Conservation (phyloP, 768 basidiomycete genomes). For the Erythrobasidium yunnanense region DNA sequence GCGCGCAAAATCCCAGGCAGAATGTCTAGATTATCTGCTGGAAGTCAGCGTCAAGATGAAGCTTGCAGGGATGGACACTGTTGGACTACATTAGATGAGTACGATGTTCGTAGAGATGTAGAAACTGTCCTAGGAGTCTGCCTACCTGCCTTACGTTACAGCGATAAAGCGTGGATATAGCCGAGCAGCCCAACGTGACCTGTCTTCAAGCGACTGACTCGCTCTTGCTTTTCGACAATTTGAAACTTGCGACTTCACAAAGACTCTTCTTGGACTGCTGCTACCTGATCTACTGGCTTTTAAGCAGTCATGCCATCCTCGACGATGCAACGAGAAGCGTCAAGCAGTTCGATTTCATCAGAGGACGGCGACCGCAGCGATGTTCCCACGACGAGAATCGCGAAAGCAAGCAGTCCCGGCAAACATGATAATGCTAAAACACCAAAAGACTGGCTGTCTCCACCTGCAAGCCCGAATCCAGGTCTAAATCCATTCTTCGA, state of each 20-base stretch:
- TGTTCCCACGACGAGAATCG: neutral
- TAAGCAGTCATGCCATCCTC: neutral
- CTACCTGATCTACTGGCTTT: no score
- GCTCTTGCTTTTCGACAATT: no score
- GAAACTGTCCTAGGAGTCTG: no score
- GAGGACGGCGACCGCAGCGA: neutral
- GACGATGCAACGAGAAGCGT: neutral
- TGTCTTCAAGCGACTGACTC: no score
- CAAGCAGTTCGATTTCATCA: neutral
- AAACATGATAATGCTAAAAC: no score
- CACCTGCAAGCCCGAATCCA: conserved; percentile 8
- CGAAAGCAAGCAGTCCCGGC: no score
- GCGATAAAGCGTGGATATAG: no score
- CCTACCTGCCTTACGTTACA: no score
- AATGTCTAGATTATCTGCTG: conserved; percentile 84
- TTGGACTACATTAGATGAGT: conserved; percentile 14
- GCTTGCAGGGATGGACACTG: conserved; percentile 32
- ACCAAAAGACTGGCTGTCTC: conserved; percentile 21
- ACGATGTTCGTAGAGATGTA: no score
- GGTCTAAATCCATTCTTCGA: conserved; percentile 14
- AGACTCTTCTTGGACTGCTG: no score
- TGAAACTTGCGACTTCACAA: no score
- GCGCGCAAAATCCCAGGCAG: conserved; percentile 30
- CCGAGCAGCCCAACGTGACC: no score
- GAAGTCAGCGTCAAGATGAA: conserved; percentile 57